Conservation (phyloP, 208 protist species). For the Leishmania braziliensis region DNA sequence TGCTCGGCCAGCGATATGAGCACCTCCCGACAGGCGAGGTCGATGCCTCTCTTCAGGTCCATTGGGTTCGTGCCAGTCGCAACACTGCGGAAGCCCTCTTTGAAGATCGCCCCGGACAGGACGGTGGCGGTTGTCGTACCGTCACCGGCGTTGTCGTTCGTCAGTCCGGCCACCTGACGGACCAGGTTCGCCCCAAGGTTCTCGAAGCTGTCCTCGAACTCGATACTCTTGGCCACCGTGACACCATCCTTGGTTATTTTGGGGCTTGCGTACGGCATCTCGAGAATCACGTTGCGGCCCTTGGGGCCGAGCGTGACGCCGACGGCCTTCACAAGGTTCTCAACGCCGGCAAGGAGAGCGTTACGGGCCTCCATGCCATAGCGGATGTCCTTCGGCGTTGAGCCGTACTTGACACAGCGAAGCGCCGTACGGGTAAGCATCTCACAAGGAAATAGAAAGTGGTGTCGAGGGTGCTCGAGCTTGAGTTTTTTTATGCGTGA, state of each 20-base stretch:
- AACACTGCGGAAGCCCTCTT: constrained; percentile 98
- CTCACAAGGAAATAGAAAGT: no score
- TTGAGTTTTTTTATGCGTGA: neutral
- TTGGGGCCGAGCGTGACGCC: constrained; percentile 98
- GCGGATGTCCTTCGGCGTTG: constrained; percentile 96
- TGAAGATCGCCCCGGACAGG: constrained; percentile 97
- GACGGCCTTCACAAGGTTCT: constrained; percentile 97
- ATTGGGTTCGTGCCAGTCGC: constrained; percentile 99
- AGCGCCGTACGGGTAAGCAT: constrained; percentile 52
- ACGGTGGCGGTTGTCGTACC: constrained; percentile 99
- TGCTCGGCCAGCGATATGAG: constrained; percentile 93
- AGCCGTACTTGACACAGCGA: constrained; percentile 74
- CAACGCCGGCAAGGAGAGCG: constrained; percentile 94
- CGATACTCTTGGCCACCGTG: constrained; percentile 99
- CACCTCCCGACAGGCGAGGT: constrained; percentile 95
- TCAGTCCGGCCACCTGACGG: constrained; percentile 95
- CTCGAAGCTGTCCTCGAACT: constrained; percentile 98
- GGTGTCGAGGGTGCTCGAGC: neutral
- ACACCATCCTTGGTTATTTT: constrained; percentile 99
- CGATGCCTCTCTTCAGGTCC: constrained; percentile 99
- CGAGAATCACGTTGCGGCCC: constrained; percentile 98
- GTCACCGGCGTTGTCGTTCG: constrained; percentile 98
- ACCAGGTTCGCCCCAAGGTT: constrained; percentile 99
- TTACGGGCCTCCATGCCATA: constrained; percentile 95
- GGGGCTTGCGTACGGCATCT: constrained; percentile 97